Percentiles rank a stretch among this genome's conserved stretches.
phyloP scores from a whole-genome alignment of 108 stramenopile genomes.

The Schizochytrium sp. region DNA sequence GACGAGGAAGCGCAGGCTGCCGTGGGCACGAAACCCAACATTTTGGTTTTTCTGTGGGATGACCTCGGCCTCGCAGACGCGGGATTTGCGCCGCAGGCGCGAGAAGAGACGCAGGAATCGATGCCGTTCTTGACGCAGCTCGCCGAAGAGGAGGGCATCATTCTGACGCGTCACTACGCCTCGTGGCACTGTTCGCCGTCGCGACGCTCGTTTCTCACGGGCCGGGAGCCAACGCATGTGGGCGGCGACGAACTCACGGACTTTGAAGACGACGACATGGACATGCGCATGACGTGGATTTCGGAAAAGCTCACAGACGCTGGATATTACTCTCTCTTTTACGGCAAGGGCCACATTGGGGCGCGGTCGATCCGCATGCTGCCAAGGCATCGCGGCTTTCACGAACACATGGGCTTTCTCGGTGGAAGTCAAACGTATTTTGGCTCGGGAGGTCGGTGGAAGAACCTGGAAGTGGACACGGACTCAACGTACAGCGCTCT shows the following conservation, averaged over 20 bases:
- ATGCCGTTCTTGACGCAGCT: background rate
- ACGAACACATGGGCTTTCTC: background rate
- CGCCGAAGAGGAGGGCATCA: background rate
- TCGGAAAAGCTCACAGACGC: background rate
- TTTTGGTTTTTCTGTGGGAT: background rate
- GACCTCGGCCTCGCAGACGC: background rate
- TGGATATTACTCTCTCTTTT: background rate
- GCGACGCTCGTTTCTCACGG: background rate
- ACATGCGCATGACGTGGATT: conserved; percentile 11
- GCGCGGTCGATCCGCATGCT: background rate
- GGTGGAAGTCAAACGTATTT: background rate
- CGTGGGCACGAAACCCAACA: background rate
- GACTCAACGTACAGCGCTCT: background rate
- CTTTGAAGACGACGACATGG: conserved; percentile 1
- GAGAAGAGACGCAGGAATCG: background rate
- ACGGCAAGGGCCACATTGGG: conserved; percentile 14
- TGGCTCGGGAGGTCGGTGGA: background rate
- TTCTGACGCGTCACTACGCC: background rate
- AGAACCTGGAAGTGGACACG: background rate
- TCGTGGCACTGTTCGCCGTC: conserved; percentile 9
- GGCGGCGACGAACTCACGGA: background rate
- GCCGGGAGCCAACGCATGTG: background rate
- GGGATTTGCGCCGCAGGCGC: background rate
- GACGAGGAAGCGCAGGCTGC: background rate
- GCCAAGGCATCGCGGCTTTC: background rate